These are phyloP conservation scores for Penicillium sp. DNA, from an alignment of 2,329 filamentous ascomycete genomes.

Conservation along the genomic window DNA sequence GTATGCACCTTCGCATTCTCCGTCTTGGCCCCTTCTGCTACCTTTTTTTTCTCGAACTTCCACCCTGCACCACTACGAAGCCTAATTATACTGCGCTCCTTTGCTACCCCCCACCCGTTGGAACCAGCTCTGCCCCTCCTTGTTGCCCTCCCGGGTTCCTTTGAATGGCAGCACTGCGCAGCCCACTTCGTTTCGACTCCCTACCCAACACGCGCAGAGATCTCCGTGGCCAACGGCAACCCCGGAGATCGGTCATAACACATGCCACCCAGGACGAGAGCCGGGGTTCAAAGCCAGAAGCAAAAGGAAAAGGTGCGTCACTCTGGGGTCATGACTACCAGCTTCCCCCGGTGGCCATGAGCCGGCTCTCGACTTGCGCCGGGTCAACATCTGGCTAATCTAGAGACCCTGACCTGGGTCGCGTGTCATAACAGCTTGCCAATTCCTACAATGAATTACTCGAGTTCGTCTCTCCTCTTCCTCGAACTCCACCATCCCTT, in stretches of 20 bases:
- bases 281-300: conserved; percentile 58
- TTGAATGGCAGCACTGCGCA: conserved; percentile 25
- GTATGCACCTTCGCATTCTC: conserved; percentile 10
- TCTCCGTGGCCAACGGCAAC: conserved; percentile 24
- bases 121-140: too few relatives aligned
- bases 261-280: conserved; percentile 46
- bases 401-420: conserved; percentile 3
- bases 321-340: background rate
- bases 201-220: conserved; percentile 20
- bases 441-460: conserved; percentile 95
- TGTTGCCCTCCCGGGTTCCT: conserved; percentile 3
- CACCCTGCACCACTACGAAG: too few relatives aligned
- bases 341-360: too few relatives aligned
- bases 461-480: conserved; percentile 60
- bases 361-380: too few relatives aligned
- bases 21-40: conserved; percentile 1
- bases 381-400: conserved; percentile 14
- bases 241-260: conserved; percentile 35
- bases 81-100: too few relatives aligned
- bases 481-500: background rate
- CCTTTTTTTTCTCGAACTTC: background rate
- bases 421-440: conserved; percentile 66
- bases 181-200: conserved; percentile 11
- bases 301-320: conserved; percentile 57
- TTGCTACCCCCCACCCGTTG: too few relatives aligned